Conservation (phyloP, 306 rosid genomes). For the Cucumis sativus region DNA sequence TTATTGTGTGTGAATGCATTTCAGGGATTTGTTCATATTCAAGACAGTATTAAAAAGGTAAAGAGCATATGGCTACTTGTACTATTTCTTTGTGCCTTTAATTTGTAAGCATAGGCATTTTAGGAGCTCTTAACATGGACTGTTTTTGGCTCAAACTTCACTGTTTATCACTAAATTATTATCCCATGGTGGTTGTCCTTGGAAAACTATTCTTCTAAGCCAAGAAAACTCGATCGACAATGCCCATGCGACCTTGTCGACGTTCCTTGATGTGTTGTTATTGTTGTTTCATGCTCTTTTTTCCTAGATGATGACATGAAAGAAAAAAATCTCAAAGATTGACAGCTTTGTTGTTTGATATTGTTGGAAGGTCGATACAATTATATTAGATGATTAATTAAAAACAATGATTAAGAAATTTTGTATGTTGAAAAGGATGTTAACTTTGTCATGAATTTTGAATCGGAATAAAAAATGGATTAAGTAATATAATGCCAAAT, state of each 20-base stretch:
- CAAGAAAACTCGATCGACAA: not conserved
- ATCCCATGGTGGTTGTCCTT: not conserved
- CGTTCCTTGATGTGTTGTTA: not conserved
- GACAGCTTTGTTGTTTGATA: not conserved
- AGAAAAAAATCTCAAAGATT: not conserved
- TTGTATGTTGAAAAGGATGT: not conserved
- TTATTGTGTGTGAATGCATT: not conserved
- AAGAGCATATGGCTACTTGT: not conserved
- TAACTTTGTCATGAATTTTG: no score
- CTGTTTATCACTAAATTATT: not conserved
- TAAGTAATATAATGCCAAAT: no score
- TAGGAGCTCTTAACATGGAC: conserved; percentile 1
- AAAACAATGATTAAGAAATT: not conserved
- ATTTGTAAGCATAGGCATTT: not conserved
- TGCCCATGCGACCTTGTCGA: not conserved
- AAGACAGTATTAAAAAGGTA: not conserved
- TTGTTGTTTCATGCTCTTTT: not conserved
- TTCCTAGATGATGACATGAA: not conserved
- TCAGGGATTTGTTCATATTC: not conserved
- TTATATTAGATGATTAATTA: not conserved
- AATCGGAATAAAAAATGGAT: no score
- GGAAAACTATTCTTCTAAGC: not conserved
- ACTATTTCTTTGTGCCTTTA: not conserved
- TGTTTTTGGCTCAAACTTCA: not conserved
- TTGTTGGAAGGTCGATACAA: not conserved